Evolutionary conservation across 2,329 filamentous ascomycete genomes (phyloP).

Genomic region (Plectosphaerella cucumerina): DNA sequence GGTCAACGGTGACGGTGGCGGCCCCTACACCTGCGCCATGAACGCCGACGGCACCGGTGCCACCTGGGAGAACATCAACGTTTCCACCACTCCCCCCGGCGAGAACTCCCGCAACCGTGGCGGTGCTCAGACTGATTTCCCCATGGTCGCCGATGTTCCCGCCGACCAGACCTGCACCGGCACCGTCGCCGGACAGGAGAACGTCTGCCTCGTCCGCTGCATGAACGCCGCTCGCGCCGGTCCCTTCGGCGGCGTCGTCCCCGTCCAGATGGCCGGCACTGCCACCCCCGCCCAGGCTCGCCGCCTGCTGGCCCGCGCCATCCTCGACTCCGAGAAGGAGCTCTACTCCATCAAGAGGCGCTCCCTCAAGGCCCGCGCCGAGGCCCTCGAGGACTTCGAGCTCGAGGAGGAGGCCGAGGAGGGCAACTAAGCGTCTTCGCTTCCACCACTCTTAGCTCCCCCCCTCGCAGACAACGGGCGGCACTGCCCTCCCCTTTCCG

Average conservation of each 20-base stretch:
- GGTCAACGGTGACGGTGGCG: conserved; percentile 63
- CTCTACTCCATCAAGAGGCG: conserved; percentile 16
- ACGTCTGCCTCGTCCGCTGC: conserved; percentile 60
- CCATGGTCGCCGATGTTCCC: conserved; percentile 56
- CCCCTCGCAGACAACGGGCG: no score
- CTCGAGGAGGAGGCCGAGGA: conserved; percentile 1
- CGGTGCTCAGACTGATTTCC: conserved; percentile 36
- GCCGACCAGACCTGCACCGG: conserved; percentile 54
- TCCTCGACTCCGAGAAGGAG: conserved; percentile 17
- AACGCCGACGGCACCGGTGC: conserved; percentile 54
- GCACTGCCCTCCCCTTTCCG: no score
- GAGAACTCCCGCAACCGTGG: conserved; percentile 42
- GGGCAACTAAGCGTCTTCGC: background rate
- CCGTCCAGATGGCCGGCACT: conserved; percentile 41
- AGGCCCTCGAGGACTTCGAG: conserved; percentile 10
- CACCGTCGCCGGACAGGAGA: conserved; percentile 52
- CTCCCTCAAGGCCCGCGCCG: conserved; percentile 4
- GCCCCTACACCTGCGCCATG: conserved; percentile 63
- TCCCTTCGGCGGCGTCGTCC: conserved; percentile 59
- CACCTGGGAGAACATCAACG: conserved; percentile 48
- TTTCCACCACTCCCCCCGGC: conserved; percentile 50
- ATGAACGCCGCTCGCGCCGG: conserved; percentile 56
- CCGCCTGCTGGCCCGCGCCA: conserved; percentile 18
- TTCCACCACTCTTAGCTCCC: background rate
- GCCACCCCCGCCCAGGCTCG: conserved; percentile 16